Percentiles rank a stretch among this genome's conserved stretches.
Conservation (phyloP, 1,139 yeast genomes). For the Sugiyamaella paludigena region DNA sequence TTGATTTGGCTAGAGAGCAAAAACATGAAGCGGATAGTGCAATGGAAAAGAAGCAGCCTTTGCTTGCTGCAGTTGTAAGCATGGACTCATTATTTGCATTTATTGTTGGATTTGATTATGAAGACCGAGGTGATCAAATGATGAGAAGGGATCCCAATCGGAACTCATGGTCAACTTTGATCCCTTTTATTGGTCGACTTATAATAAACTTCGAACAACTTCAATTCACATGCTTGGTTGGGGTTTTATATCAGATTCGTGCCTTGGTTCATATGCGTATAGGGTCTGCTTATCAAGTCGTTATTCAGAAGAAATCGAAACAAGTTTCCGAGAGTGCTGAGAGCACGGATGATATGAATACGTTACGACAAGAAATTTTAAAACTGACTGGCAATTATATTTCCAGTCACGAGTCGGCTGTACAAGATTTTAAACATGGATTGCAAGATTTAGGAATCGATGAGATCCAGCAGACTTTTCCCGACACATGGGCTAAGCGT, state of each 20-base stretch:
- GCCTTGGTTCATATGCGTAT: constrained; percentile 39
- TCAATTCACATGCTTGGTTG: constrained; percentile 28
- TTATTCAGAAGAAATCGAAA: constrained; percentile 14
- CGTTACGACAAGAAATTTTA: constrained; percentile 11
- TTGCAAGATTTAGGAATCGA: constrained; percentile 31
- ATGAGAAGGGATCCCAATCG: constrained; percentile 29
- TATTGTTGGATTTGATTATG: constrained; percentile 42
- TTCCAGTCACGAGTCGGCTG: constrained; percentile 28
- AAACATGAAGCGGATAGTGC: constrained; percentile 40
- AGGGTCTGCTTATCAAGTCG: constrained; percentile 21
- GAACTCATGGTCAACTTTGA: constrained; percentile 39
- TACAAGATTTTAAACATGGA: constrained; percentile 38
- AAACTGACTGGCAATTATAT: constrained; percentile 19
- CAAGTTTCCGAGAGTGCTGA: constrained; percentile 1
- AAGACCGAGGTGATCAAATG: constrained; percentile 37
- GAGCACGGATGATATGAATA: constrained; percentile 6
- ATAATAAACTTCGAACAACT: constrained; percentile 28
- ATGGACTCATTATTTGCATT: constrained; percentile 41
- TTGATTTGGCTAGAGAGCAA: constrained; percentile 34
- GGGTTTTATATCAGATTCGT: constrained; percentile 38
- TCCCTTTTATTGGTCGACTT: constrained; percentile 36
- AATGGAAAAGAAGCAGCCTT: constrained; percentile 25
- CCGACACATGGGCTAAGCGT: constrained; percentile 34
- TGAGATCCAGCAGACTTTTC: constrained; percentile 30
- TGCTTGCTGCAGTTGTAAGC: constrained; percentile 34